These are phyloP conservation scores for Candida ulmi DNA, from an alignment of 805 yeast genomes.

Conservation along the genomic window DNA sequence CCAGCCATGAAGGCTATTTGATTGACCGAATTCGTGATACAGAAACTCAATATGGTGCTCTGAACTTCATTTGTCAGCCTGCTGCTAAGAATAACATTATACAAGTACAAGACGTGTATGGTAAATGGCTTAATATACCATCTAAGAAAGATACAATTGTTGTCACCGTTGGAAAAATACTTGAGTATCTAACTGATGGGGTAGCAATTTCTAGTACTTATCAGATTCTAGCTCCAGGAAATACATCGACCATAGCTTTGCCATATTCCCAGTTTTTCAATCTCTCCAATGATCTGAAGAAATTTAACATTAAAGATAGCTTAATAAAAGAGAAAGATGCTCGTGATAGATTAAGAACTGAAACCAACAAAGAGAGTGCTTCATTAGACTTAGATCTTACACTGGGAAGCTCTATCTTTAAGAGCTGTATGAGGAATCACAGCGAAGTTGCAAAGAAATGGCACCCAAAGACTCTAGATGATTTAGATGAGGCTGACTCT, in stretches of 20 bases:
- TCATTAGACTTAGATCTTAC: constrained; percentile 30
- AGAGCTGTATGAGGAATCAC: constrained; percentile 37
- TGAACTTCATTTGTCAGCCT: constrained; percentile 35
- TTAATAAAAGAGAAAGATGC: constrained; percentile 26
- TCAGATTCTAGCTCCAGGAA: constrained; percentile 25
- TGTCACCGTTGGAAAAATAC: constrained; percentile 37
- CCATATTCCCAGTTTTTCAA: constrained; percentile 39
- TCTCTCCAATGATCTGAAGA: constrained; percentile 28
- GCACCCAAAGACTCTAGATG: constrained; percentile 33
- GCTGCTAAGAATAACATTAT: constrained; percentile 19
- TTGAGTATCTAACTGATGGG: constrained; percentile 39
- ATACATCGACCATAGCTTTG: constrained; percentile 28
- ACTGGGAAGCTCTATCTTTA: constrained; percentile 35
- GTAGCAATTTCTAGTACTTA: constrained; percentile 42
- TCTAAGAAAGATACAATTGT: constrained; percentile 29
- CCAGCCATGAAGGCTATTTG: constrained; percentile 1
- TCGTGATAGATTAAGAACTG: constrained; percentile 29
- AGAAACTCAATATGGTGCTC: constrained; percentile 34
- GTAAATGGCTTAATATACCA: constrained; percentile 38
- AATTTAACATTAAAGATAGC: constrained; percentile 26
- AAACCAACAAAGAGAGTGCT: constrained; percentile 33
- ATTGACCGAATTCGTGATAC: constrained; percentile 33
- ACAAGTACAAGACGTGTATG: constrained; percentile 38
- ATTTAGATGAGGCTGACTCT: constrained; percentile 17
- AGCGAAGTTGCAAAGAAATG: constrained; percentile 37